A percentile compares a stretch with the other conserved stretches of the same genome.
Conservation (phyloP, 352 stramenopile species). For the Pelagophyceae sp. region DNA sequence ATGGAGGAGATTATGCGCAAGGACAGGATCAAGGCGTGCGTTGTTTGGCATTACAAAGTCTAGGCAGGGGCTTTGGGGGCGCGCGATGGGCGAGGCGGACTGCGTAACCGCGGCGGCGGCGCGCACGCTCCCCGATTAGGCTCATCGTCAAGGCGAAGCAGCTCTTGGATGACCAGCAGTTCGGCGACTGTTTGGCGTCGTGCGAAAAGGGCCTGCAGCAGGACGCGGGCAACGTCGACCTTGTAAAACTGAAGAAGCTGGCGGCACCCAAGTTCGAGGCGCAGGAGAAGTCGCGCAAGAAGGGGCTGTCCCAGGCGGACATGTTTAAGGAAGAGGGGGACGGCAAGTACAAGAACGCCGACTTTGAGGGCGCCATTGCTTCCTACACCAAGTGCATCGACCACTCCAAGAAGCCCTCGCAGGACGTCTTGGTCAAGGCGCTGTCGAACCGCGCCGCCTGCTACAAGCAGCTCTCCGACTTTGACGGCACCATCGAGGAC, state of each 20-base stretch:
- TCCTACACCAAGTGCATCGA: constrained; percentile 84
- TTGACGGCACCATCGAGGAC: constrained; percentile 84
- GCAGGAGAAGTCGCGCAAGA: constrained; percentile 46
- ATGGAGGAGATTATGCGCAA: constrained; percentile 50
- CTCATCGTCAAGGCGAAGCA: constrained; percentile 54
- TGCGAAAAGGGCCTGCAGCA: constrained; percentile 50
- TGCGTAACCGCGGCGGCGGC: no score
- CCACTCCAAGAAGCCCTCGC: constrained; percentile 53
- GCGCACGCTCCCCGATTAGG: no score
- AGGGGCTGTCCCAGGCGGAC: constrained; percentile 63
- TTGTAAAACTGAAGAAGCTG: constrained; percentile 49
- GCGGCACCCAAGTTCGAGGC: constrained; percentile 56
- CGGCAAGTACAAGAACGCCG: constrained; percentile 76
- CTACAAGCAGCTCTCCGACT: constrained; percentile 93
- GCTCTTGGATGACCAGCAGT: constrained; percentile 49
- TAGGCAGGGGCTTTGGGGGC: no score
- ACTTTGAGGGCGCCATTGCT: constrained; percentile 78
- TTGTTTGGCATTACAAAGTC: no score
- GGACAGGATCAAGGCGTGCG: constrained; percentile 49
- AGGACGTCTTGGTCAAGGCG: constrained; percentile 74
- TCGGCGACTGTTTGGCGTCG: constrained; percentile 48
- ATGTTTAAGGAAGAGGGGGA: constrained; percentile 83
- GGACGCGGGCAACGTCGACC: constrained; percentile 54
- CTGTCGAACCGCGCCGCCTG: constrained; percentile 88
- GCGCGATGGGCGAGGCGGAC: no score